Evolutionary conservation across 768 basidiomycete genomes (phyloP).

Genomic region (Mycena capillaripes): DNA sequence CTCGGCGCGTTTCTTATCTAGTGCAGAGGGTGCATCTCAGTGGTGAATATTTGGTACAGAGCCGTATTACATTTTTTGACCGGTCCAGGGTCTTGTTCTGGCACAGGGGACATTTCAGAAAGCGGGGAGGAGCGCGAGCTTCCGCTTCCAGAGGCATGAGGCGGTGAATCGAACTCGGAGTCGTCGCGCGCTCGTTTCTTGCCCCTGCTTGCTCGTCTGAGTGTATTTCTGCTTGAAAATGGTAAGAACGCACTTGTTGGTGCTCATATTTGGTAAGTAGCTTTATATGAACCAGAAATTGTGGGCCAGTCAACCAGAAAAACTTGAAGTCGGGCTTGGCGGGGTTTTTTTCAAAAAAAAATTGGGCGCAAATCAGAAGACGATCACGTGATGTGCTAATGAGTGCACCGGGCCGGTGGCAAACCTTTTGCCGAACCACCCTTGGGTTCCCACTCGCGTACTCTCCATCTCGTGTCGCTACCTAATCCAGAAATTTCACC

Average conservation of each 20-base stretch:
- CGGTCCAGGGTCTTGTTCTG: constrained; percentile 48
- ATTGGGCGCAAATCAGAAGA: too few species aligned
- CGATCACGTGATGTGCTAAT: not conserved
- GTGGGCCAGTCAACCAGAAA: too few species aligned
- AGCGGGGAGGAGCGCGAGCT: constrained; percentile 31
- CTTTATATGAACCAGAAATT: too few species aligned
- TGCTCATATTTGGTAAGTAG: constrained; percentile 4
- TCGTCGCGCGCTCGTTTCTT: constrained; percentile 64
- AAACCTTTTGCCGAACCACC: too few species aligned
- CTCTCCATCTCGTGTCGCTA: too few species aligned
- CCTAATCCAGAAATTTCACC: not conserved
- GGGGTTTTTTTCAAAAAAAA: not conserved
- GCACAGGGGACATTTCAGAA: constrained; percentile 52
- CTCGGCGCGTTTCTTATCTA: constrained; percentile 71
- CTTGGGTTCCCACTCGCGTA: too few species aligned
- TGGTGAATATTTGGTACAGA: not conserved
- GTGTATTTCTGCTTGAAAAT: not conserved
- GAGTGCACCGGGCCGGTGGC: too few species aligned
- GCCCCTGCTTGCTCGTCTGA: constrained; percentile 49
- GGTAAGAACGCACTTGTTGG: constrained; percentile 48
- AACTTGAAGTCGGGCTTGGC: too few species aligned
- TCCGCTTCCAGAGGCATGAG: constrained; percentile 20
- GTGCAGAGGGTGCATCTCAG: not conserved
- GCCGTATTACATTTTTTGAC: constrained; percentile 55
- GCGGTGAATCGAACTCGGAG: constrained; percentile 39